A percentile compares a stretch with the other conserved stretches of the same genome.
Conservation (phyloP, 2,329 filamentous ascomycete genomes). For the Xylaria sp. region DNA sequence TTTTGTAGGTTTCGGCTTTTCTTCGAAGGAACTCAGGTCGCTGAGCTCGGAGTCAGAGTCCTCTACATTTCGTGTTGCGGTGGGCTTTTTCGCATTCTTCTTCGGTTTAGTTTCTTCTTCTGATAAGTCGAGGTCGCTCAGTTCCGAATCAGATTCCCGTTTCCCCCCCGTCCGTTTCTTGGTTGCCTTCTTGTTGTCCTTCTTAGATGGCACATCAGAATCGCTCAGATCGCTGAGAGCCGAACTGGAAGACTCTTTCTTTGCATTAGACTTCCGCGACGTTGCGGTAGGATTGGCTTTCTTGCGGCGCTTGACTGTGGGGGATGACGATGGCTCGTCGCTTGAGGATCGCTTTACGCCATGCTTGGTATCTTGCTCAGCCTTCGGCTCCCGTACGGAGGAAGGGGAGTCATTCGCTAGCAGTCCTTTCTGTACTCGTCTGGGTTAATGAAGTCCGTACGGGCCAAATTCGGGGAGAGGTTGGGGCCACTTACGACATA, state of each 20-base stretch:
- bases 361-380: constrained; percentile 44
- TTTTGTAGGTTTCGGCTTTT: constrained; percentile 42
- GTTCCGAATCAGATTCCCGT: constrained; percentile 38
- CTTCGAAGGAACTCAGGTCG: constrained; percentile 45
- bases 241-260: constrained; percentile 48
- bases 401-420: constrained; percentile 37
- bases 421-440: constrained; percentile 36
- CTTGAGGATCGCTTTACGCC: constrained; percentile 48
- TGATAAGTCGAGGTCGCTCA: constrained; percentile 40
- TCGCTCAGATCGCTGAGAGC: constrained; percentile 48
- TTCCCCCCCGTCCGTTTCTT: constrained; percentile 40
- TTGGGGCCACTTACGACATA: constrained; percentile 59
- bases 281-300: constrained; percentile 41
- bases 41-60: constrained; percentile 40
- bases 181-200: constrained; percentile 34
- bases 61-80: constrained; percentile 38
- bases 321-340: constrained; percentile 53
- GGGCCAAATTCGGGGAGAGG: background rate
- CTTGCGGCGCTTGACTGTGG: constrained; percentile 55
- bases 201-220: constrained; percentile 40
- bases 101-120: constrained; percentile 42
- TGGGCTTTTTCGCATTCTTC: constrained; percentile 34
- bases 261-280: constrained; percentile 47
- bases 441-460: constrained; percentile 29
- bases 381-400: constrained; percentile 33